Conservation (phyloP, 176 grass and related monocot species). For the Ananas comosus region DNA sequence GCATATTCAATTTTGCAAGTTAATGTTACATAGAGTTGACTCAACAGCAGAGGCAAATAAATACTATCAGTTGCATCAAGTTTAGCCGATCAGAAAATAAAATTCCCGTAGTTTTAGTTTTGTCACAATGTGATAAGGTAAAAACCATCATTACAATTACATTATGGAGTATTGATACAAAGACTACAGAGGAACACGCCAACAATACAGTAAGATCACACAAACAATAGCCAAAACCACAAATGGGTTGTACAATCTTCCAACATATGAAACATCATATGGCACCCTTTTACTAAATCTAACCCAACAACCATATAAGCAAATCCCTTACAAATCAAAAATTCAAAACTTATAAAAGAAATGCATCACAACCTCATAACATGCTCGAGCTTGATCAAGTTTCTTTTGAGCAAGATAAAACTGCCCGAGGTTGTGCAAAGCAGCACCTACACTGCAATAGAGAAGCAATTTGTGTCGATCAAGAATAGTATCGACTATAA, state of each 20-base stretch:
- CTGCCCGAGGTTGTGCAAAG: conserved; percentile 69
- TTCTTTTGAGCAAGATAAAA: conserved; percentile 62
- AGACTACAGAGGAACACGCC: too few species aligned
- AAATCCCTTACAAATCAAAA: neutral
- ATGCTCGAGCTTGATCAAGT: conserved; percentile 62
- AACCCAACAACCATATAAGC: neutral
- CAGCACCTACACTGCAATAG: conserved; percentile 58
- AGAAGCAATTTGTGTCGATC: conserved; percentile 1
- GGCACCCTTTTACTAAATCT: too few species aligned
- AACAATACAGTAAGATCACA: too few species aligned
- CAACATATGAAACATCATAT: neutral
- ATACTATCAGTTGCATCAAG: neutral
- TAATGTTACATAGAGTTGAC: neutral
- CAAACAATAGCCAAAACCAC: neutral
- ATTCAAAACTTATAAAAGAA: neutral
- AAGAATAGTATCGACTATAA: too few species aligned
- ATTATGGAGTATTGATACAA: too few species aligned
- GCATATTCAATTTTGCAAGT: neutral
- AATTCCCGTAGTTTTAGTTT: too few species aligned
- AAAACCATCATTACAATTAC: too few species aligned
- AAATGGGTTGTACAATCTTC: neutral
- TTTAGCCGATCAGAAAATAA: neutral
- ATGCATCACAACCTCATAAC: conserved; percentile 54
- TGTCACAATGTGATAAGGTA: too few species aligned
- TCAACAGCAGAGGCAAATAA: neutral